Base-by-base conservation (phyloP, 2,329 filamentous ascomycete genomes). In the Microdochium paspali region DNA sequence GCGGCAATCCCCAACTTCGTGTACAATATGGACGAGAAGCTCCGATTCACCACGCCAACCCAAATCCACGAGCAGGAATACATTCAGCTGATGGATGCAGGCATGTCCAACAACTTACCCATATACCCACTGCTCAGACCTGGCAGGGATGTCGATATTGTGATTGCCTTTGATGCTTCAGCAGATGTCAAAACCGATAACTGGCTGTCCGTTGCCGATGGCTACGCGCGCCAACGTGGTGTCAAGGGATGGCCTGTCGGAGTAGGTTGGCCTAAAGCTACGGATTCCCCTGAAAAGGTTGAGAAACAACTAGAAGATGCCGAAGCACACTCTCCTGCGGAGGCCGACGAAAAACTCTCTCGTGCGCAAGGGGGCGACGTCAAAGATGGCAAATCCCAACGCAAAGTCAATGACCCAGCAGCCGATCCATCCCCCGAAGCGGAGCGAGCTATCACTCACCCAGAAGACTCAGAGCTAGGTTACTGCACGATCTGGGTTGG, bases 401-500 rank as follows among this genome's bases (percentile, higher is more conserved):
- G 9, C 6, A 40, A n/a, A 12, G 18, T 40, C 18, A 40, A 40
- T 40, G 18, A 40, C 35, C 35, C 35, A 12, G 23, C 35, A 20
- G 35, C 35, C 12, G 18, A 20, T 21, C 35, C 35, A 7, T 40
- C 35, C 10, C 12, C 35, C 23, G 61, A 64, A 44, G 51, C 62
- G 44, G 64, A 68, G 53, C 70, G 70, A 47, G 58, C 68, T 40
- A 63, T 67, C 7, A 69, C 69, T 12, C 61, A 70, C 20, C 65
- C 72, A 24, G 63, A 72, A 32, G 65, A 70, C 23, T 71, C 71
- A n/a, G 82, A 90, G 30, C 73, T 98, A 0, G 85, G 86, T 5
- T 93, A 91, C 69, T 97, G 93, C 69, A 97, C 90, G 20, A 80
- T 97, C 49, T 98, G 93, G 93, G 85, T 96, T 7, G 93, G 93